These are phyloP conservation scores for Trichophyton equinum DNA, from an alignment of 2,329 filamentous ascomycete species.

Conservation along the genomic window DNA sequence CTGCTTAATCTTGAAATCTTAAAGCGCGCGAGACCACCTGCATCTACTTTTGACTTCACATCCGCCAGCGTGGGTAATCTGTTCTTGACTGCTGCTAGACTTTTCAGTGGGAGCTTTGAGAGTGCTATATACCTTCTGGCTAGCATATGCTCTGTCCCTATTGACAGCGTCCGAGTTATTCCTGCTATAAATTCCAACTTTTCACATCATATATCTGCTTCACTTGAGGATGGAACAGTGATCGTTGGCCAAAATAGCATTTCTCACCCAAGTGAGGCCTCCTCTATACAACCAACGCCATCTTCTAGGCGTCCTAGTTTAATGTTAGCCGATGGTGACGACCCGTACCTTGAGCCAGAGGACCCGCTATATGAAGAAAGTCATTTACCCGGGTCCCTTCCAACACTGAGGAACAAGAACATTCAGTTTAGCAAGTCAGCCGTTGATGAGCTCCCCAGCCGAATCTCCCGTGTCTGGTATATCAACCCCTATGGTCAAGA, in stretches of 20 bases:
- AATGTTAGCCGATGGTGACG: conserved; percentile 22
- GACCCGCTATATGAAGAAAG: conserved; percentile 30
- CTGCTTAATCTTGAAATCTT: conserved; percentile 65
- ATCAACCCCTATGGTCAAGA: conserved; percentile 98
- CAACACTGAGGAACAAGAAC: conserved; percentile 65
- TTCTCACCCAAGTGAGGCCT: conserved; percentile 64
- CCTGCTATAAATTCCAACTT: conserved; percentile 93
- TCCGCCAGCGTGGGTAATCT: conserved; percentile 66
- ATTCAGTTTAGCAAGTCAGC: conserved; percentile 69
- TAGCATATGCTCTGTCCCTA: conserved; percentile 72
- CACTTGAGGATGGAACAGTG: conserved; percentile 58
- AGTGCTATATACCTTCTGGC: conserved; percentile 82
- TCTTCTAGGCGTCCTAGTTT: conserved; percentile 24
- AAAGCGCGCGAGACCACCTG: conserved; percentile 57
- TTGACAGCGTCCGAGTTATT: conserved; percentile 58
- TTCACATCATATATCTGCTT: conserved; percentile 83
- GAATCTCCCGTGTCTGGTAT: conserved; percentile 82
- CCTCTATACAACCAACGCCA: conserved; percentile 31
- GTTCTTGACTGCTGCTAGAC: conserved; percentile 69
- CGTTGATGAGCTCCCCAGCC: conserved; percentile 64
- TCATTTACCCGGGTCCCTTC: conserved; percentile 52
- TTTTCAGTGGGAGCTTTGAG: conserved; percentile 89
- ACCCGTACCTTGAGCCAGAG: conserved; percentile 19
- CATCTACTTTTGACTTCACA: conserved; percentile 64
- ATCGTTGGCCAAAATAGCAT: conserved; percentile 92